Evolutionary conservation across 208 protist genomes (phyloP).

Genomic region (Crithidia fasciculata): DNA sequence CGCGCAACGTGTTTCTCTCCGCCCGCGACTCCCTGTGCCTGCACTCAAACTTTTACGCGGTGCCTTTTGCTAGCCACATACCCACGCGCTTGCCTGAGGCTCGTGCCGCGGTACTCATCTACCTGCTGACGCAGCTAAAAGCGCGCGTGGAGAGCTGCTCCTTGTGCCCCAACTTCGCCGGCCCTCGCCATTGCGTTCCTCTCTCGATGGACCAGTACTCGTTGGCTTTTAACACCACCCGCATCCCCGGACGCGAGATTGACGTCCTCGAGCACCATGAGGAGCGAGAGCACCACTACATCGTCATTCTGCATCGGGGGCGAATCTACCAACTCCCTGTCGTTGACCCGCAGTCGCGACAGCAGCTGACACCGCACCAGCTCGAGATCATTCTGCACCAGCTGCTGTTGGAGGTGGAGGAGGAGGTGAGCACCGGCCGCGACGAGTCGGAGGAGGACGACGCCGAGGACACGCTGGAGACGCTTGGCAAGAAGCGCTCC

Average conservation of each 20-base stretch:
- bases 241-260: conserved; percentile 83
- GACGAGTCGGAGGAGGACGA: conserved; percentile 66
- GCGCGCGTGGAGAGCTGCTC: conserved; percentile 58
- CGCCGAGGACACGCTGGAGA: conserved; percentile 49
- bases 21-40: conserved; percentile 78
- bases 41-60: conserved; percentile 90
- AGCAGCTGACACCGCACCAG: conserved; percentile 62
- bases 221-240: conserved; percentile 81
- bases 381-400: conserved; percentile 53
- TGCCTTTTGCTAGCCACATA: conserved; percentile 59
- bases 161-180: conserved; percentile 62
- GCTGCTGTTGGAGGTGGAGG: conserved; percentile 51
- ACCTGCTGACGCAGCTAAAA: conserved; percentile 73
- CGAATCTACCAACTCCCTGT: conserved; percentile 70
- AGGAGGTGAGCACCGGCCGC: conserved; percentile 50
- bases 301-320: conserved; percentile 77
- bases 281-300: conserved; percentile 55
- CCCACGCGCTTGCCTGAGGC: conserved; percentile 61
- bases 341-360: conserved; percentile 48
- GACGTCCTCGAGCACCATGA: conserved; percentile 68
- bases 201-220: conserved; percentile 89
- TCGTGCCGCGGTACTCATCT: conserved; percentile 68
- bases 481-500: conserved; percentile 42
- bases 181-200: conserved; percentile 58
- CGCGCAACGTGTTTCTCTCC: conserved; percentile 87